A percentile compares a stretch with the other conserved stretches of the same genome.
Evolutionary conservation across 1,139 yeast genomes (phyloP).

Genomic region (Petasospora rhodanensis): DNA sequence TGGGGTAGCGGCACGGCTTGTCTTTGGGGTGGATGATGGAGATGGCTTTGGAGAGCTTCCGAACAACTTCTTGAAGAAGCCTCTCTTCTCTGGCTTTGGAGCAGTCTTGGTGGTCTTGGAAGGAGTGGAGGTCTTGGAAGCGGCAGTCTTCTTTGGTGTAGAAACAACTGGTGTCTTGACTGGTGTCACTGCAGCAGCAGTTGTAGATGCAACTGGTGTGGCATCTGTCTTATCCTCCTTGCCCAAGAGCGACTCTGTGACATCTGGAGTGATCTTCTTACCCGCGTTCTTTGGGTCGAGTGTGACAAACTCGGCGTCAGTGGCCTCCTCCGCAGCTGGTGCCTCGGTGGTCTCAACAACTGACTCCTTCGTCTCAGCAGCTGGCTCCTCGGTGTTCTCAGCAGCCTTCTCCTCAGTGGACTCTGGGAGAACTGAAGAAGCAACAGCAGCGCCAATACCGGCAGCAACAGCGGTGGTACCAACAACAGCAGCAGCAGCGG

Average conservation of each 20-base stretch:
- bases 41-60: constrained; percentile 4
- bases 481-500: neutral
- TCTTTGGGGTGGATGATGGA: constrained; percentile 6
- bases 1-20: constrained; percentile 4
- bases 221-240: constrained; percentile 5
- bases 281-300: constrained; percentile 15
- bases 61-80: constrained; percentile 13
- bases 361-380: constrained; percentile 2
- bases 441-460: neutral
- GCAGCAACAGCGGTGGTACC: constrained; percentile 2
- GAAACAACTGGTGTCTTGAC: constrained; percentile 3
- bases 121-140: constrained; percentile 3
- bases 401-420: neutral
- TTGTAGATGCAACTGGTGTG: neutral
- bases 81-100: constrained; percentile 9
- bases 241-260: no score
- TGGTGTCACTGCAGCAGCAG: constrained; percentile 2
- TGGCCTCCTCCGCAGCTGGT: neutral
- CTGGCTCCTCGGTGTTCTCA: neutral
- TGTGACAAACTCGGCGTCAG: constrained; percentile 9
- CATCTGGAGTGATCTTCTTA: constrained; percentile 2
- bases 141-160: constrained; percentile 1
- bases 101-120: constrained; percentile 1
- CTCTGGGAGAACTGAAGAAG: constrained; percentile 1
- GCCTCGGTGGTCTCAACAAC: no score